These are phyloP conservation scores for Malassezia obtusa DNA, from an alignment of 1,284 basidiomycete genomes.

Conservation along the genomic window DNA sequence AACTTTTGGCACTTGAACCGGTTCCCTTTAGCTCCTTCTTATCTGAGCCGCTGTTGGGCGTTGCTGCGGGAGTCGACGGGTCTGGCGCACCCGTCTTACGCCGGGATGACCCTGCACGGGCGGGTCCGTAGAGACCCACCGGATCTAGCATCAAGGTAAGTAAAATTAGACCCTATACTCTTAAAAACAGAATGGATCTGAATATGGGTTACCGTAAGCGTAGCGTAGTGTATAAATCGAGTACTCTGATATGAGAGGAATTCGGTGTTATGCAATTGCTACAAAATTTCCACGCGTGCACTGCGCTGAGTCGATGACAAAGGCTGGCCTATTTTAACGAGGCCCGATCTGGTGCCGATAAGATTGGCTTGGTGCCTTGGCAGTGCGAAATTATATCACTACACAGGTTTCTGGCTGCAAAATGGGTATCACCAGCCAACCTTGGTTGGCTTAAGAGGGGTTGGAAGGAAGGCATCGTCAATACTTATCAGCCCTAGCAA, in stretches of 20 bases:
- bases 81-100: background rate
- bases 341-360: background rate
- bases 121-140: constrained; percentile 1
- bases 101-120: background rate
- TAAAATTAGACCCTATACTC: background rate
- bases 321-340: background rate
- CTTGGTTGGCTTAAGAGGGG: no score
- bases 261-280: no score
- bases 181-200: background rate
- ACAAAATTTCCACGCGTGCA: no score
- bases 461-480: no score
- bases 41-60: no score
- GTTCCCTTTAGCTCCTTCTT: no score
- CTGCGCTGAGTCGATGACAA: background rate
- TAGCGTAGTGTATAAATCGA: no score
- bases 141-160: background rate
- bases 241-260: no score
- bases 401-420: background rate
- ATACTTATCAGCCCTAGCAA: no score
- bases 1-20: background rate
- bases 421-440: background rate
- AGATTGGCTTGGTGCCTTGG: background rate
- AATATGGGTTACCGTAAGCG: no score
- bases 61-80: background rate
- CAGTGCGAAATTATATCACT: background rate